Conservation (phyloP, 106 monocot species). For the Phalaenopsis aphrodite region DNA sequence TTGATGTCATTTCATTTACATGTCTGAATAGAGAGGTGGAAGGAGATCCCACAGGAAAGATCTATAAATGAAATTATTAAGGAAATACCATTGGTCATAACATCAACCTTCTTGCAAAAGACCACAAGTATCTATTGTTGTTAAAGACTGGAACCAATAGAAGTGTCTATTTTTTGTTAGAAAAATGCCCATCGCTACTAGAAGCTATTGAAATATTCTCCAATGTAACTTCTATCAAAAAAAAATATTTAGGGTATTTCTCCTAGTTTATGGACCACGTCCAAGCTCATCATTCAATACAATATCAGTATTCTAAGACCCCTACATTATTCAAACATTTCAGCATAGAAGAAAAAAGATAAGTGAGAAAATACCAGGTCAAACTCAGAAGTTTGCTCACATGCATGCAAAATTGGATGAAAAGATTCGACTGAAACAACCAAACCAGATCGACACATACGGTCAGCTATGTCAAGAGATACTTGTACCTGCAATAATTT, state of each 20-base stretch:
- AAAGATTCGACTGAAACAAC: constrained; percentile 37
- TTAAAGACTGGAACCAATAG: too few species aligned
- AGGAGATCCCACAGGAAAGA: neutral
- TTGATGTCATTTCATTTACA: too few species aligned
- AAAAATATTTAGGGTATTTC: neutral
- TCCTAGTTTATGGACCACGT: too few species aligned
- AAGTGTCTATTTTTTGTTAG: neutral
- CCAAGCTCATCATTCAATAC: too few species aligned
- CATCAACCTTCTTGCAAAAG: neutral
- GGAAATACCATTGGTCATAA: neutral
- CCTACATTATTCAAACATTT: neutral
- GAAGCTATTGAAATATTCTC: neutral
- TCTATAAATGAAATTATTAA: neutral
- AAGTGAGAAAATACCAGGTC: constrained; percentile 46
- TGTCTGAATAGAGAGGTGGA: neutral
- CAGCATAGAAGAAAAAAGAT: neutral
- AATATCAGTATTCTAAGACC: neutral
- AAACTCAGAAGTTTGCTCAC: constrained; percentile 56
- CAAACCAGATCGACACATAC: constrained; percentile 41
- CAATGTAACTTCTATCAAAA: neutral
- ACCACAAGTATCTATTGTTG: neutral
- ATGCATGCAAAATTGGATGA: constrained; percentile 41
- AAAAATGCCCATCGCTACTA: neutral
- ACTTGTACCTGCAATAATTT: constrained; percentile 36
- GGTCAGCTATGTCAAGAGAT: constrained; percentile 51